Evolutionary conservation across 305 asterid genomes (phyloP).

Genomic region (Plantago coronopus): DNA sequence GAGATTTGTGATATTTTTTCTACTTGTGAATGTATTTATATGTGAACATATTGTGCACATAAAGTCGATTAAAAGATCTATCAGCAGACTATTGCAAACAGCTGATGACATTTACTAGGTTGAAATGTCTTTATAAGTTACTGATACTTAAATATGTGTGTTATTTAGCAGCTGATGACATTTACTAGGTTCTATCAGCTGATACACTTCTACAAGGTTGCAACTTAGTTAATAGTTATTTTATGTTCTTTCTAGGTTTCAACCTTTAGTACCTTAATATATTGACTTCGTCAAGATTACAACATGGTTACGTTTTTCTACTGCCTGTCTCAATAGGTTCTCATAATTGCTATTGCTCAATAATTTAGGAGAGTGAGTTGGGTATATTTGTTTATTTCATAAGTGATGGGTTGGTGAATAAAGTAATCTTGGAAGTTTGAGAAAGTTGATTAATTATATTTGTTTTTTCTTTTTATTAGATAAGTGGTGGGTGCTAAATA

Average conservation of each 20-base stretch:
- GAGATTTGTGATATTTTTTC: constrained; percentile 5
- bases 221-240: no score
- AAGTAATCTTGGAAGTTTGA: neutral
- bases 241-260: no score
- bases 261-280: no score
- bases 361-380: neutral
- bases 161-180: neutral
- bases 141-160: no score
- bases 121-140: constrained; percentile 4
- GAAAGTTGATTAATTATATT: neutral
- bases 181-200: neutral
- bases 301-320: neutral
- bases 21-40: neutral
- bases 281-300: neutral
- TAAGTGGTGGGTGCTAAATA: neutral
- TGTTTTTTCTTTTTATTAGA: neutral
- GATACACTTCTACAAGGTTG: no score
- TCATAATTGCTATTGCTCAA: neutral
- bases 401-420: neutral
- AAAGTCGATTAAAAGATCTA: constrained; percentile 1
- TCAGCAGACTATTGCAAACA: constrained; percentile 7
- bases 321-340: neutral
- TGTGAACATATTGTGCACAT: constrained; percentile 1
- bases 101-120: neutral
- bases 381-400: neutral